Evolutionary conservation across 2,329 filamentous ascomycete genomes (phyloP).

Genomic region (Calonectria naviculata): DNA sequence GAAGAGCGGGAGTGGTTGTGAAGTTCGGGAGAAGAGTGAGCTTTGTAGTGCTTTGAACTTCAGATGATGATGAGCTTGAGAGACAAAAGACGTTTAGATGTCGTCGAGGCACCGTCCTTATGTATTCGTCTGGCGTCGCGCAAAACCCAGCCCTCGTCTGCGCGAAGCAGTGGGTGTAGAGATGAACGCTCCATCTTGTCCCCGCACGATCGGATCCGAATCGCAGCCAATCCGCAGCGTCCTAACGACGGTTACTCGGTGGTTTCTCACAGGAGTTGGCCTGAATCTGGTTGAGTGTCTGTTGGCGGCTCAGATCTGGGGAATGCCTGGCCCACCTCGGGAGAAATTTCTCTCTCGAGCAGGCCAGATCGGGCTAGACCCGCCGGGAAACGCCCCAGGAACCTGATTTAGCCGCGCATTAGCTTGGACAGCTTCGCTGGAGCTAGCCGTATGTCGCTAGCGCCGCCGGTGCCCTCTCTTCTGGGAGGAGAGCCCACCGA

Average conservation of each 20-base stretch:
- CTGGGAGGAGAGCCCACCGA: neutral
- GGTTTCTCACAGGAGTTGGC: constrained; percentile 31
- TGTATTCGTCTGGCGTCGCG: constrained; percentile 16
- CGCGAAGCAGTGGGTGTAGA: neutral
- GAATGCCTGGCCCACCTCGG: constrained; percentile 30
- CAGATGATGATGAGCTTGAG: constrained; percentile 27
- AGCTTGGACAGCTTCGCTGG: neutral
- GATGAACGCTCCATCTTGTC: constrained; percentile 27
- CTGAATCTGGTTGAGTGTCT: constrained; percentile 25
- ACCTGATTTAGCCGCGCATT: neutral
- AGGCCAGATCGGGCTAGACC: constrained; percentile 29
- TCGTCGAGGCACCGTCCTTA: constrained; percentile 17
- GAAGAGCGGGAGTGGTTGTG: neutral
- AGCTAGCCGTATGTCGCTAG: constrained; percentile 14
- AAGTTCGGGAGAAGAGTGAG: neutral
- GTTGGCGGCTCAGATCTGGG: constrained; percentile 34
- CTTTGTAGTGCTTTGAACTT: neutral
- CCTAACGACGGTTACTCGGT: constrained; percentile 29
- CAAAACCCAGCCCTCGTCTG: constrained; percentile 26
- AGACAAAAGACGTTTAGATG: neutral
- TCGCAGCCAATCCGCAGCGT: constrained; percentile 37
- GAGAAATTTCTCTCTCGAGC: constrained; percentile 35
- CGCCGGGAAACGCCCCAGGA: constrained; percentile 25
- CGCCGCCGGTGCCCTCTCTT: constrained; percentile 29
- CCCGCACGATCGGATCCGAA: constrained; percentile 29